A percentile compares a stretch with the other conserved stretches of the same genome.
These are phyloP conservation scores for Xanthoconium separans DNA, from an alignment of 1,284 basidiomycete species.

Conservation along the genomic window DNA sequence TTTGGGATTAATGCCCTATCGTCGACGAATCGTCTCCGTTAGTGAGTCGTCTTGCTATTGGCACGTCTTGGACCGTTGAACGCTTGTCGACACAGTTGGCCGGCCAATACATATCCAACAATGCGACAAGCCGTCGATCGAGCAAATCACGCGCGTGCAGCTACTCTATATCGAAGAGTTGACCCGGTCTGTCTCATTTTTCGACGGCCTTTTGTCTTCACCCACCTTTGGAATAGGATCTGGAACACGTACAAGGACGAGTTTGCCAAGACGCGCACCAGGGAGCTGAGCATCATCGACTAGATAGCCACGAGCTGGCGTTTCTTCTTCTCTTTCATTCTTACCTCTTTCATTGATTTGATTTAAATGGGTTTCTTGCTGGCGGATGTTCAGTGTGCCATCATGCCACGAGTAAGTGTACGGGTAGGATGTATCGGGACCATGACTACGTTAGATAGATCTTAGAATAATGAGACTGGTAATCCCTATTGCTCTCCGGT, in stretches of 20 bases:
- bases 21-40: slow-evolving; percentile 92
- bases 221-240: slow-evolving; percentile 52
- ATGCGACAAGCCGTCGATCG: slow-evolving; percentile 76
- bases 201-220: background rate
- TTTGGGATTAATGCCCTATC: slow-evolving; percentile 89
- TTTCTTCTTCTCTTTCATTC: background rate
- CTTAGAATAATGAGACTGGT: background rate
- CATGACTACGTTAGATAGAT: background rate
- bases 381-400: background rate
- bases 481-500: no score
- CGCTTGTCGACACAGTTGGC: slow-evolving; percentile 58
- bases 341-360: background rate
- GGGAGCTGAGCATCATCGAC: slow-evolving; percentile 74
- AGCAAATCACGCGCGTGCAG: slow-evolving; percentile 82
- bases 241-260: slow-evolving; percentile 94
- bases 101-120: slow-evolving; percentile 82
- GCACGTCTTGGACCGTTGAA: background rate
- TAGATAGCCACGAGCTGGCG: slow-evolving; percentile 28
- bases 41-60: slow-evolving; percentile 53
- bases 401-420: background rate
- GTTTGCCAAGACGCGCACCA: slow-evolving; percentile 73
- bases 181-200: slow-evolving; percentile 57
- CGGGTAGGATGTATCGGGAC: background rate
- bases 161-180: slow-evolving; percentile 90
- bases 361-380: background rate